phyloP scores from a whole-genome alignment of 768 basidiomycete species.

The Megacollybia marginata region DNA sequence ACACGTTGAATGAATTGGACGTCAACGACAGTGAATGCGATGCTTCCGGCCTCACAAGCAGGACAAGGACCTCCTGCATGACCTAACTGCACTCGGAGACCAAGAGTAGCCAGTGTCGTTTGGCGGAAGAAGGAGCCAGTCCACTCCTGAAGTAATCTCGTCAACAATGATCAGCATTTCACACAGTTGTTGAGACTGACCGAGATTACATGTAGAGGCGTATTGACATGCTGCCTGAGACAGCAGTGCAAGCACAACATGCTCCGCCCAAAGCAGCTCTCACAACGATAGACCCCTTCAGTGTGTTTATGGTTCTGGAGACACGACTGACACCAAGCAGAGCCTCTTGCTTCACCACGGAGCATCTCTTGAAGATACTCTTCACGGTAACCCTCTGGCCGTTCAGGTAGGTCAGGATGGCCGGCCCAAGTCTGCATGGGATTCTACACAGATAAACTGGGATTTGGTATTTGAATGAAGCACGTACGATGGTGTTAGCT shows the following conservation, averaged over 20 bases:
- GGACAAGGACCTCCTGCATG: neutral
- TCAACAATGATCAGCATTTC: neutral
- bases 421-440: neutral
- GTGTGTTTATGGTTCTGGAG: neutral
- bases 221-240: neutral
- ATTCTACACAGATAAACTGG: neutral
- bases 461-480: neutral
- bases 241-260: neutral
- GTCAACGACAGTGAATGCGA: constrained; percentile 5
- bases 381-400: neutral
- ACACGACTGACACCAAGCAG: neutral
- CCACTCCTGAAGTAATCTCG: neutral
- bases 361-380: neutral
- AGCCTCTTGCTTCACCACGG: neutral
- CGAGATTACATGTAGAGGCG: neutral
- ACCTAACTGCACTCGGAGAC: neutral
- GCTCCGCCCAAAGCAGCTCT: neutral
- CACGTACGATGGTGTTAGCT: neutral
- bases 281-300: neutral
- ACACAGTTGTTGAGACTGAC: neutral
- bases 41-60: neutral
- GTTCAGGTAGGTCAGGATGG: neutral
- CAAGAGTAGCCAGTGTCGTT: neutral
- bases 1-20: constrained; percentile 5
- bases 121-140: neutral